Percentiles rank a stretch among this genome's conserved stretches.
These are phyloP conservation scores for Sechiopsis laciniata DNA, from an alignment of 306 rosid species.

Conservation along the genomic window DNA sequence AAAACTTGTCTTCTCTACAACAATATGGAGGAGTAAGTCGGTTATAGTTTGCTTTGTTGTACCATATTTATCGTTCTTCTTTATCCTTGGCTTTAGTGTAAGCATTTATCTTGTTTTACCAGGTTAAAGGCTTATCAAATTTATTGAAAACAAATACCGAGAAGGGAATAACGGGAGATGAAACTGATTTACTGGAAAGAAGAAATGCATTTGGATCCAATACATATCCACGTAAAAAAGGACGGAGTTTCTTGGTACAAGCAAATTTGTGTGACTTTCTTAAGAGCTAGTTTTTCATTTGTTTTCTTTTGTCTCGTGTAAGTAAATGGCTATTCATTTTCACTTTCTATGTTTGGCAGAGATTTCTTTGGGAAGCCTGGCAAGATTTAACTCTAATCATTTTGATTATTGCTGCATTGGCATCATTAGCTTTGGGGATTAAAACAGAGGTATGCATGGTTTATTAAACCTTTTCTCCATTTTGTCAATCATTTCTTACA, in stretches of 20 bases:
- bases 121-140: constrained; percentile 69
- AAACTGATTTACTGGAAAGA: constrained; percentile 46
- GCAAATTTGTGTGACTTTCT: neutral
- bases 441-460: constrained; percentile 65
- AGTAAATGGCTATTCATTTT: constrained; percentile 13
- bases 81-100: constrained; percentile 19
- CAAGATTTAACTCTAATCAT: constrained; percentile 90
- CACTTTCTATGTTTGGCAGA: constrained; percentile 41
- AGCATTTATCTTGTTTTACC: constrained; percentile 20
- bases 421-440: constrained; percentile 75
- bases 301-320: neutral
- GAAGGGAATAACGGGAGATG: constrained; percentile 63
- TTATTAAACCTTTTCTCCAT: constrained; percentile 16
- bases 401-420: constrained; percentile 79
- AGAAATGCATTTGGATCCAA: constrained; percentile 77
- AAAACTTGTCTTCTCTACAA: constrained; percentile 44
- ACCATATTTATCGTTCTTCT: neutral
- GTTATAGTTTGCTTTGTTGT: neutral
- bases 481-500: neutral
- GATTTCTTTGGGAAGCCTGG: constrained; percentile 98
- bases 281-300: neutral
- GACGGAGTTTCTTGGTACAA: constrained; percentile 71
- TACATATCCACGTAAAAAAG: constrained; percentile 91
- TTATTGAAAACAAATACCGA: constrained; percentile 51
- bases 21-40: constrained; percentile 74